Conservation (phyloP, 1,284 basidiomycete genomes). For the Heterobasidion irregulare region DNA sequence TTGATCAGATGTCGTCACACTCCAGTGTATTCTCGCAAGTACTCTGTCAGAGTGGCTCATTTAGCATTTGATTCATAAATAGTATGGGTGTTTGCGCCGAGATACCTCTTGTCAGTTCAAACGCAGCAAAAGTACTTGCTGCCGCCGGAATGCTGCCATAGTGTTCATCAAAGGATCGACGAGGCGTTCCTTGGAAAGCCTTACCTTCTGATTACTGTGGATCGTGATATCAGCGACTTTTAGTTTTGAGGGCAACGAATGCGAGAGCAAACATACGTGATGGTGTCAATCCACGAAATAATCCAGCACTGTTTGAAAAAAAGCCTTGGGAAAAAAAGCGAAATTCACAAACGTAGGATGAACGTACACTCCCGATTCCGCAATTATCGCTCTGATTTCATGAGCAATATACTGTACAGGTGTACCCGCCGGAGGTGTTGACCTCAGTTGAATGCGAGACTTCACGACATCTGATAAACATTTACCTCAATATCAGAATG, state of each 20-base stretch:
- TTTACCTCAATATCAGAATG: background rate
- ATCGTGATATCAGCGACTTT: background rate
- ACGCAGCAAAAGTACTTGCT: constrained; percentile 87
- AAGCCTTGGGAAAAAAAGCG: background rate
- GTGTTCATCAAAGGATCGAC: background rate
- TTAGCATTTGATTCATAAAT: background rate
- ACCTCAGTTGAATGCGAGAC: constrained; percentile 79
- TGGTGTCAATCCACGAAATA: constrained; percentile 70
- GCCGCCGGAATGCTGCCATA: constrained; percentile 78
- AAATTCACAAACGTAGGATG: no score
- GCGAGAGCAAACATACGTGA: constrained; percentile 38
- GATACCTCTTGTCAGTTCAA: constrained; percentile 74
- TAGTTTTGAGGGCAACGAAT: background rate
- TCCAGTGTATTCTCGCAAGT: constrained; percentile 9
- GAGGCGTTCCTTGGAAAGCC: background rate
- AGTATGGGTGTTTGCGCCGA: no score
- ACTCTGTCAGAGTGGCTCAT: constrained; percentile 3
- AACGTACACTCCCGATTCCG: constrained; percentile 71
- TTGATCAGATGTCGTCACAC: no score
- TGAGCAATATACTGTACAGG: constrained; percentile 77
- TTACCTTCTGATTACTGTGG: constrained; percentile 51
- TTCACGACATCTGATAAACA: constrained; percentile 74
- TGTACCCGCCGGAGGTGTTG: constrained; percentile 67
- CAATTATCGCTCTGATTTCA: constrained; percentile 63
- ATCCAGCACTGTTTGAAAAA: constrained; percentile 32